A percentile compares a stretch with the other conserved stretches of the same genome.
Conservation (phyloP, 2,329 filamentous ascomycete genomes). For the Fusarium dimerum region DNA sequence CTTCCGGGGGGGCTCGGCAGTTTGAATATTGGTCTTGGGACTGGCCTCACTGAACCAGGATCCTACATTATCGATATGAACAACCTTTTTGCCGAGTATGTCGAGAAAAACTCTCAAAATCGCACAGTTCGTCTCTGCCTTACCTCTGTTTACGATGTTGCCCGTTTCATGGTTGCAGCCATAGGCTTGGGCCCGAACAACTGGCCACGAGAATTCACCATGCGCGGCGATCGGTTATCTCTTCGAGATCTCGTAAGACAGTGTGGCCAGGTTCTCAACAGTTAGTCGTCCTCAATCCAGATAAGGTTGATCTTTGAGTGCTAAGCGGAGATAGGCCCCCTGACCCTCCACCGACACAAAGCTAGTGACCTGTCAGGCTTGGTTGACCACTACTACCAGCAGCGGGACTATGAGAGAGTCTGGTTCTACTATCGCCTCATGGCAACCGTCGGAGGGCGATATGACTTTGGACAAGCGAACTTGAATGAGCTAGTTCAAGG, state of each 20-base stretch:
- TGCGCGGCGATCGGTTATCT: conserved; percentile 66
- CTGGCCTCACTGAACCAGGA: conserved; percentile 56
- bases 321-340: conserved; percentile 19
- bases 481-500: conserved; percentile 54
- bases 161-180: conserved; percentile 69
- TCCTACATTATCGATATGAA: conserved; percentile 67
- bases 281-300: conserved; percentile 33
- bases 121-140: conserved; percentile 60
- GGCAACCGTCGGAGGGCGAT: conserved; percentile 68
- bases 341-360: conserved; percentile 35
- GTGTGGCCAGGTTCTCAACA: conserved; percentile 51
- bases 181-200: conserved; percentile 58
- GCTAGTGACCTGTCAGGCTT: conserved; percentile 43
- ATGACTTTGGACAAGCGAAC: conserved; percentile 62
- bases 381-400: conserved; percentile 45
- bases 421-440: conserved; percentile 62
- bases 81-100: conserved; percentile 58
- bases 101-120: conserved; percentile 53
- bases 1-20: conserved; percentile 64
- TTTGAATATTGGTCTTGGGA: conserved; percentile 59
- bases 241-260: conserved; percentile 59
- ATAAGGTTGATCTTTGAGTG: not conserved
- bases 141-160: conserved; percentile 71
- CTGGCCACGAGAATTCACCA: conserved; percentile 70
- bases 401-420: conserved; percentile 50